Base-by-base conservation (phyloP, 2,329 filamentous ascomycete species). In the Curvularia sp. region DNA sequence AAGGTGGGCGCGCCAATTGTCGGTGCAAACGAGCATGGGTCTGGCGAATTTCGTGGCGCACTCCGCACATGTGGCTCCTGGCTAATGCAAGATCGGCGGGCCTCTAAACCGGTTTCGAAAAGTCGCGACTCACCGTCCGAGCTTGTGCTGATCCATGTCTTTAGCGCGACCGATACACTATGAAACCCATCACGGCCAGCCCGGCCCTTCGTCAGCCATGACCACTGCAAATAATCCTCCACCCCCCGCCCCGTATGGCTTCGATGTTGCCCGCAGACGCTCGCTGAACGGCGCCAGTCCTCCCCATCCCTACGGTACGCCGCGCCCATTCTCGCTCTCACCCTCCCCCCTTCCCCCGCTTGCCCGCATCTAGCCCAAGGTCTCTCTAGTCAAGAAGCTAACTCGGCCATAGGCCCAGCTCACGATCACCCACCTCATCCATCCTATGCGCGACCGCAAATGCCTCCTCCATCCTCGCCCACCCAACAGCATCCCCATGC, bases 401-500 rank as follows among this genome's bases (percentile, higher is more conserved):
- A 75, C 61, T 62, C 43, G 68, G 55, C 19, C 28, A 49, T 60
- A 77, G 74, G 73, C 65, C 61, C 73, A 25, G 68, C 75, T 43
- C 74, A 75, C 68, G 75, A 78, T 18, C 69, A 76, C 57, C 77
- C 77, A 30, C 79, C 78, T 15, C 76, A 76, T 18, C 75, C 78
- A 23, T 75, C 78, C 25, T 82, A 79, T 68, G 64, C 74, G 49
- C 71, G 77, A 54, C 76, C 80, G 48, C 78, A 79, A 49, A 83
- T 83, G 81, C 80, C 79, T 27, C 81, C 81, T 4, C 82, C 81
- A 18, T 79, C 80, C n/a, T 79, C 81, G 41, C 77, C 80, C 9
- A 78, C 80, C 46, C 76, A 77, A 51, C 75, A 78, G 64, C 76
- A 76, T 49, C 69, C 74, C 25, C 73, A 78, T 59, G 57, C 71